Evolutionary conservation across 2,329 filamentous ascomycete genomes (phyloP).

Genomic region (Cladophialophora yegresii): DNA sequence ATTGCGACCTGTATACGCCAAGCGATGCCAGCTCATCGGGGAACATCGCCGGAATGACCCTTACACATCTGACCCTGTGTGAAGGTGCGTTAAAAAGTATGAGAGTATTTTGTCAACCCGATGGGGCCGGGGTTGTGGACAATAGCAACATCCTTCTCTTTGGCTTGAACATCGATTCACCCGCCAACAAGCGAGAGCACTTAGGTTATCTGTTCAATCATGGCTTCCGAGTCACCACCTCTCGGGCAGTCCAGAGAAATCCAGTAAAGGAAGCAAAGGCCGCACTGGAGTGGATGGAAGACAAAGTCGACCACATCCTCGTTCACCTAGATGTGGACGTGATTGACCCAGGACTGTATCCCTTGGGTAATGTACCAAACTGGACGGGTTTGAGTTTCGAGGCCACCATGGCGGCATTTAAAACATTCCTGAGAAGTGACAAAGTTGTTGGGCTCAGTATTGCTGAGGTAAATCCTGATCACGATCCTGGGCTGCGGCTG

Average conservation of each 20-base stretch:
- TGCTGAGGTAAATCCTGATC: constrained; percentile 28
- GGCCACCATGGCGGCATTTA: constrained; percentile 34
- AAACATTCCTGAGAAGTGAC: constrained; percentile 34
- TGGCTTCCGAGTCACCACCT: constrained; percentile 35
- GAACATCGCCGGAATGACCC: constrained; percentile 19
- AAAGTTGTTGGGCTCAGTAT: constrained; percentile 31
- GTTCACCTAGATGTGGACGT: constrained; percentile 39
- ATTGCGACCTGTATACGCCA: constrained; percentile 19
- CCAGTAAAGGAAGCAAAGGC: constrained; percentile 7
- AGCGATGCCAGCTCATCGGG: constrained; percentile 16
- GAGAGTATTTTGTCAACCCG: constrained; percentile 15
- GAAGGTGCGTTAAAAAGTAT: constrained; percentile 18
- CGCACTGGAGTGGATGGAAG: constrained; percentile 35
- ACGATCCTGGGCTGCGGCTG: constrained; percentile 25
- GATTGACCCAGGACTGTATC: constrained; percentile 37
- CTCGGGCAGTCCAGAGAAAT: constrained; percentile 27
- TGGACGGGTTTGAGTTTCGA: constrained; percentile 37
- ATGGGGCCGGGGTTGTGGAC: constrained; percentile 14
- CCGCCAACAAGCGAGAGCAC: constrained; percentile 22
- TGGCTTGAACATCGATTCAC: constrained; percentile 17
- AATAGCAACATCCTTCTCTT: constrained; percentile 20
- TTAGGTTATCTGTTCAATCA: constrained; percentile 37
- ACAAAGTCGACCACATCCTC: constrained; percentile 34
- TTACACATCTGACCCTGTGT: constrained; percentile 16
- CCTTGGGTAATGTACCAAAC: constrained; percentile 37